Conservation (phyloP, 768 basidiomycete species). For the Paxillus involutus region DNA sequence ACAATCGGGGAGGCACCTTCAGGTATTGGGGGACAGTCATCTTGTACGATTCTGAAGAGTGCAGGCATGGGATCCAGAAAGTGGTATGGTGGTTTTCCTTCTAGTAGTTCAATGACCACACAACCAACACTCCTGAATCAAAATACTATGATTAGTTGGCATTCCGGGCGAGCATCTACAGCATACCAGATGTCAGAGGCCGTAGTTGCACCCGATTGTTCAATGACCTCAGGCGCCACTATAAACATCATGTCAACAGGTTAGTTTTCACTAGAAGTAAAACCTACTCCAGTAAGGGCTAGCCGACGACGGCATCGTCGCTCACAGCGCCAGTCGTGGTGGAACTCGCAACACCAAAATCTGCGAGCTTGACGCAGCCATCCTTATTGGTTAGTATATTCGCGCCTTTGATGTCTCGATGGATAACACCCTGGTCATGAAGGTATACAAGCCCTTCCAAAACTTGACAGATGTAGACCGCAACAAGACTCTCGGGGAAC, state of each 20-base stretch:
- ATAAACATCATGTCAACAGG: slow-evolving; percentile 9
- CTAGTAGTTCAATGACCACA: slow-evolving; percentile 91
- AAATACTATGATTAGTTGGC: not conserved
- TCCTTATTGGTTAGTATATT: slow-evolving; percentile 99
- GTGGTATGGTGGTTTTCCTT: slow-evolving; percentile 93
- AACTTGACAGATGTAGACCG: slow-evolving; percentile 95
- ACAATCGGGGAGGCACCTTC: slow-evolving; percentile 94
- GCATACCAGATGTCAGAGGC: slow-evolving; percentile 93
- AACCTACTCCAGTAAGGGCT: slow-evolving; percentile 97
- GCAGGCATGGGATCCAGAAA: slow-evolving; percentile 98
- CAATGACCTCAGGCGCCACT: slow-evolving; percentile 99
- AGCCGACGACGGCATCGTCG: slow-evolving; percentile 92
- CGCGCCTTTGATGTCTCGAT: slow-evolving; percentile 98
- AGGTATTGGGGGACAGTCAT: slow-evolving; percentile 95
- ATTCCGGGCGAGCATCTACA: not conserved
- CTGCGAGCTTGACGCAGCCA: slow-evolving; percentile 97
- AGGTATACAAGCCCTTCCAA: slow-evolving; percentile 95
- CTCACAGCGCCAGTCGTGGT: slow-evolving; percentile 71
- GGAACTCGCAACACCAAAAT: slow-evolving; percentile 93
- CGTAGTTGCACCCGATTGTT: slow-evolving; percentile 95
- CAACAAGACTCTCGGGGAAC: slow-evolving; percentile 96
- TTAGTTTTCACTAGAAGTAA: not conserved
- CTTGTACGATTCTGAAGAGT: slow-evolving; percentile 96
- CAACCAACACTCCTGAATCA: slow-evolving; percentile 79
- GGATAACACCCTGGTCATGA: slow-evolving; percentile 99